phyloP scores from a whole-genome alignment of 805 yeast genomes.

The Cyberlindnera samutprakarnensis region DNA sequence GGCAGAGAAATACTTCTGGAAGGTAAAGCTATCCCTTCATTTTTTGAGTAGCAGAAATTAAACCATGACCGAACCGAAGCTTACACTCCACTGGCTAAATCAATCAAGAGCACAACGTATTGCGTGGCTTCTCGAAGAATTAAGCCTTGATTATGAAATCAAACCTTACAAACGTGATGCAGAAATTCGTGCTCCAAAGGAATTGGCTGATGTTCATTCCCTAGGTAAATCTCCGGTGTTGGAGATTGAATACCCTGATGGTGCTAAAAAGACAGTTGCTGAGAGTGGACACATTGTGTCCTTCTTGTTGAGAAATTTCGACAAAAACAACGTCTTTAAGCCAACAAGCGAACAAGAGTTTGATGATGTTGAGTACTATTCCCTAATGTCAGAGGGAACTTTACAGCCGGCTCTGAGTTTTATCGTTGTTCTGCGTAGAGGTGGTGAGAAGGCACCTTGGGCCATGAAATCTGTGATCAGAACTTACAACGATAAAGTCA shows the following conservation, averaged over 20 bases:
- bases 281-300: slow-evolving; percentile 57
- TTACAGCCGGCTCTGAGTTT: slow-evolving; percentile 42
- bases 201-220: slow-evolving; percentile 46
- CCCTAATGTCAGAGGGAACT: slow-evolving; percentile 55
- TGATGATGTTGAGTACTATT: slow-evolving; percentile 40
- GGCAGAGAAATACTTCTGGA: too few species aligned
- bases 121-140: slow-evolving; percentile 57
- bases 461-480: slow-evolving; percentile 38
- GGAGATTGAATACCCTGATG: slow-evolving; percentile 32
- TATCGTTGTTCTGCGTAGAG: slow-evolving; percentile 17
- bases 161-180: slow-evolving; percentile 42
- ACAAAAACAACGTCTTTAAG: slow-evolving; percentile 30
- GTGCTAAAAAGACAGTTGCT: slow-evolving; percentile 29
- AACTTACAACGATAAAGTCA: slow-evolving; percentile 36
- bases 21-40: too few species aligned
- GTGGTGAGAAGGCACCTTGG: slow-evolving; percentile 35
- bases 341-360: slow-evolving; percentile 31
- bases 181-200: slow-evolving; percentile 40
- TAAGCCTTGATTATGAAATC: slow-evolving; percentile 46
- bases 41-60: too few species aligned
- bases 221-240: slow-evolving; percentile 59
- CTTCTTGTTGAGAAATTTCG: slow-evolving; percentile 44
- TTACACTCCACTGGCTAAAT: slow-evolving; percentile 15
- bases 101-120: slow-evolving; percentile 54
- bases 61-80: too few species aligned